phyloP scores from a whole-genome alignment of 2,329 filamentous ascomycete species.

The Fusarium paranaense region DNA sequence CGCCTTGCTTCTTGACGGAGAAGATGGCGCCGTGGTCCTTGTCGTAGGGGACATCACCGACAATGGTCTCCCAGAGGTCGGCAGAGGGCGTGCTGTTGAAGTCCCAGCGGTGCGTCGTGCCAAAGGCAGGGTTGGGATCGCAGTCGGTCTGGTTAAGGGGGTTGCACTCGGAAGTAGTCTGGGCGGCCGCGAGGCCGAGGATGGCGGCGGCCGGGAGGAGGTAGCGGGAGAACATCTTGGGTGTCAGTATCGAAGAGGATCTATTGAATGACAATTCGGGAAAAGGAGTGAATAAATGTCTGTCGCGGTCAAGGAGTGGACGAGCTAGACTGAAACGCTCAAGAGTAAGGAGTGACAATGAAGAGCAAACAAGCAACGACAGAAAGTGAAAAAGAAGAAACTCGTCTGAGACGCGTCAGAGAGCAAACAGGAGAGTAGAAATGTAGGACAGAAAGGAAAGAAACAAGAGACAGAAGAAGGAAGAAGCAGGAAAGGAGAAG shows the following conservation, averaged over 20 bases:
- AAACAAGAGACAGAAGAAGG: background rate
- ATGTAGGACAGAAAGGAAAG: background rate
- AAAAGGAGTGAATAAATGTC: constrained; percentile 17
- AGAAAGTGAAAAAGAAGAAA: constrained; percentile 11
- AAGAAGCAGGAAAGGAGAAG: constrained; percentile 21
- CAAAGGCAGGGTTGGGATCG: constrained; percentile 77
- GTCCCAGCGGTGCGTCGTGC: constrained; percentile 69
- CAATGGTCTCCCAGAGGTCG: constrained; percentile 76
- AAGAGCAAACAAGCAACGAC: constrained; percentile 24
- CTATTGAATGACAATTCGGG: constrained; percentile 3
- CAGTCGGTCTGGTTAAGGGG: constrained; percentile 77
- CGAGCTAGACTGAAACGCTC: constrained; percentile 28
- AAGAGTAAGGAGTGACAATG: constrained; percentile 3
- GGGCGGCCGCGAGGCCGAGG: constrained; percentile 67
- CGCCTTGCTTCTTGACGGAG: constrained; percentile 74
- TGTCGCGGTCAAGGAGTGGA: constrained; percentile 34
- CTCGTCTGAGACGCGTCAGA: background rate
- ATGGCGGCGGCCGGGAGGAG: constrained; percentile 53
- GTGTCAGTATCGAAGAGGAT: background rate
- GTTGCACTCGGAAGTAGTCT: constrained; percentile 83
- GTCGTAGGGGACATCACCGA: constrained; percentile 72
- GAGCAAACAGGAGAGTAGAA: background rate
- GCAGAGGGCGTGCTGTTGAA: constrained; percentile 72
- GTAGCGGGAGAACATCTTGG: constrained; percentile 42
- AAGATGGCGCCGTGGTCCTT: constrained; percentile 75